A percentile compares a stretch with the other conserved stretches of the same genome.
These are phyloP conservation scores for Microcyclosporella mali DNA, from an alignment of 2,329 filamentous ascomycete genomes.

Conservation along the genomic window DNA sequence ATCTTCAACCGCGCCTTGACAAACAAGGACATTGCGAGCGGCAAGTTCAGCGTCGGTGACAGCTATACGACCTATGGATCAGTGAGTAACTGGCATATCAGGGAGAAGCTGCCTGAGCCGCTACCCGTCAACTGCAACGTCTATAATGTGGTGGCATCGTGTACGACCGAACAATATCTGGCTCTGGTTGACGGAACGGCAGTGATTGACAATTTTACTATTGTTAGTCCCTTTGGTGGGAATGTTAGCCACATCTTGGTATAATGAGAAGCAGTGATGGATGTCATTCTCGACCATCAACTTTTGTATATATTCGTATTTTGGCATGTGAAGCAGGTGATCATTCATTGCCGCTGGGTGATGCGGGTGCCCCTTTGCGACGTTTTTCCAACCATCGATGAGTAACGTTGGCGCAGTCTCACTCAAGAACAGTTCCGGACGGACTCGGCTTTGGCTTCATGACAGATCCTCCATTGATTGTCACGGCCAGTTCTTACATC, in stretches of 20 bases:
- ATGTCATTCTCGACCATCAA: too few relatives aligned
- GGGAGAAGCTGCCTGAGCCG: constrained; percentile 38
- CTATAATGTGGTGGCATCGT: constrained; percentile 34
- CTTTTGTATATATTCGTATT: too few relatives aligned
- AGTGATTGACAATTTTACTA: constrained; percentile 42
- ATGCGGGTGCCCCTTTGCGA: too few relatives aligned
- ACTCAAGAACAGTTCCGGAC: too few relatives aligned
- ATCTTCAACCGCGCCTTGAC: constrained; percentile 50
- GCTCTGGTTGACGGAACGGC: constrained; percentile 42
- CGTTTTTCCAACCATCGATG: too few relatives aligned
- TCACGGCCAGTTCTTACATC: too few relatives aligned
- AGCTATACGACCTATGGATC: constrained; percentile 37
- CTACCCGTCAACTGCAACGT: constrained; percentile 41
- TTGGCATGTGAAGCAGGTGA: too few relatives aligned
- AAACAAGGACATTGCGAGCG: constrained; percentile 51
- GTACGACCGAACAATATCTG: constrained; percentile 40
- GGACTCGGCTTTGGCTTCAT: too few relatives aligned
- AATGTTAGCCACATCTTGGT: not conserved
- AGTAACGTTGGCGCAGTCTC: too few relatives aligned
- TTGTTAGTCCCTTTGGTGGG: constrained; percentile 21
- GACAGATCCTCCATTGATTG: too few relatives aligned
- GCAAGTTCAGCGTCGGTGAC: constrained; percentile 28
- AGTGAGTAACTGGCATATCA: constrained; percentile 38
- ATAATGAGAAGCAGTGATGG: too few relatives aligned
- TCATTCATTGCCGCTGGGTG: too few relatives aligned